These are phyloP conservation scores for Leishmania aethiopica DNA, from an alignment of 208 protist species.

Conservation along the genomic window DNA sequence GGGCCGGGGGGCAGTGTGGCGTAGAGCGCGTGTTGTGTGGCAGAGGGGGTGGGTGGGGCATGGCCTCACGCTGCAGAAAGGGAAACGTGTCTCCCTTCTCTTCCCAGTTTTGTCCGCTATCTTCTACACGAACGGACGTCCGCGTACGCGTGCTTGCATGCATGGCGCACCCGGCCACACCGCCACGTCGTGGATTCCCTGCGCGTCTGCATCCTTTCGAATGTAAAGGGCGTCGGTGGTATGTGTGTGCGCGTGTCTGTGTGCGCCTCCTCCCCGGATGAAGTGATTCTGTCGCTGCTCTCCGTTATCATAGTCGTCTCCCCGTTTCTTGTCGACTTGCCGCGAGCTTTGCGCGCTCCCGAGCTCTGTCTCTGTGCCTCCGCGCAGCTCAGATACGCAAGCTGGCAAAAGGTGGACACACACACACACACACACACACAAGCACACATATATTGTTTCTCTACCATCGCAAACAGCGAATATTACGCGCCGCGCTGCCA, in stretches of 20 bases:
- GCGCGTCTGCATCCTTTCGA: background rate
- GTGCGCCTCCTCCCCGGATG: background rate
- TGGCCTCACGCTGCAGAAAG: background rate
- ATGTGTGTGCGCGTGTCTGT: background rate
- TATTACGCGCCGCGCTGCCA: background rate
- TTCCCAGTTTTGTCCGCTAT: background rate
- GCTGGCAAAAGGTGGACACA: too few relatives aligned
- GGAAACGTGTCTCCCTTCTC: background rate
- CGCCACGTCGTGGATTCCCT: background rate
- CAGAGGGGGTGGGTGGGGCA: background rate
- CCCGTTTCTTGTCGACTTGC: background rate
- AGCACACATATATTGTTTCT: background rate
- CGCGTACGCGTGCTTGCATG: background rate
- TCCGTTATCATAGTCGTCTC: background rate
- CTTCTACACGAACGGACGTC: background rate
- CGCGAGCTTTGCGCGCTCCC: too few relatives aligned
- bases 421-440: too few relatives aligned
- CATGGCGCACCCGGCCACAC: background rate
- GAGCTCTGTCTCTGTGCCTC: too few relatives aligned
- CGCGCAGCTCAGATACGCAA: too few relatives aligned
- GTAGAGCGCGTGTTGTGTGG: background rate
- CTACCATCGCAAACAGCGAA: constrained; percentile 1
- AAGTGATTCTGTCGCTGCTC: background rate
- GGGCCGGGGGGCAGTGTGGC: background rate
- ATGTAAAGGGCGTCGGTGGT: background rate